Evolutionary conservation across 23 red algal genomes (phyloP).

Genomic region (Pyropia haitanensis): DNA sequence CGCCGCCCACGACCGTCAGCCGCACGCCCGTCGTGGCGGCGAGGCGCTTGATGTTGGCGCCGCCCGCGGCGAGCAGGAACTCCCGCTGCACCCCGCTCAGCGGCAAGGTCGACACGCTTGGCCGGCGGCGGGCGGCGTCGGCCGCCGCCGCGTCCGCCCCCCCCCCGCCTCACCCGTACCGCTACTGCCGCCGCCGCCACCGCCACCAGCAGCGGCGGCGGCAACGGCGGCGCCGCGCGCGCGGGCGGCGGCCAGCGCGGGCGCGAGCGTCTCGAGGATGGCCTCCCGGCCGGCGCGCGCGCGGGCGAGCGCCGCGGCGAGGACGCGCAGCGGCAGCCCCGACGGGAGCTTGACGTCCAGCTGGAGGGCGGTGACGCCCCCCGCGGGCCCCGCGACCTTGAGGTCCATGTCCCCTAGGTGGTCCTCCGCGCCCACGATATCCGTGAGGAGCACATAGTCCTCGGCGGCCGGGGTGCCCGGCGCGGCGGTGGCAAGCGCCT

Average conservation of each 20-base stretch:
- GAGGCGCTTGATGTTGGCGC: too few relatives aligned
- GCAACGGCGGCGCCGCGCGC: not conserved
- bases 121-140: too few relatives aligned
- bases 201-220: not conserved
- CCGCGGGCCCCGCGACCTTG: conserved; percentile 55
- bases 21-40: too few relatives aligned
- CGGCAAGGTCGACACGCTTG: too few relatives aligned
- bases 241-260: not conserved
- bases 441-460: conserved; percentile 57
- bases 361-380: conserved; percentile 42
- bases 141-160: too few relatives aligned
- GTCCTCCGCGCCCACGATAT: conserved; percentile 90
- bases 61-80: too few relatives aligned
- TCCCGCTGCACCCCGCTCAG: too few relatives aligned
- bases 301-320: conserved; percentile 6
- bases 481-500: not conserved
- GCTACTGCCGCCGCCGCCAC: too few relatives aligned
- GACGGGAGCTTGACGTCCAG: conserved; percentile 35
- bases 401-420: conserved; percentile 85
- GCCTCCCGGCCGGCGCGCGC: conserved; percentile 18
- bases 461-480: too few relatives aligned
- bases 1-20: not conserved
- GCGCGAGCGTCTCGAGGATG: conserved; percentile 21
- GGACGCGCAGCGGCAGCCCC: conserved; percentile 19
- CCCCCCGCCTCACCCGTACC: not conserved